Conservation (phyloP, 139 green algal species). For the Haematococcus lacustris region DNA sequence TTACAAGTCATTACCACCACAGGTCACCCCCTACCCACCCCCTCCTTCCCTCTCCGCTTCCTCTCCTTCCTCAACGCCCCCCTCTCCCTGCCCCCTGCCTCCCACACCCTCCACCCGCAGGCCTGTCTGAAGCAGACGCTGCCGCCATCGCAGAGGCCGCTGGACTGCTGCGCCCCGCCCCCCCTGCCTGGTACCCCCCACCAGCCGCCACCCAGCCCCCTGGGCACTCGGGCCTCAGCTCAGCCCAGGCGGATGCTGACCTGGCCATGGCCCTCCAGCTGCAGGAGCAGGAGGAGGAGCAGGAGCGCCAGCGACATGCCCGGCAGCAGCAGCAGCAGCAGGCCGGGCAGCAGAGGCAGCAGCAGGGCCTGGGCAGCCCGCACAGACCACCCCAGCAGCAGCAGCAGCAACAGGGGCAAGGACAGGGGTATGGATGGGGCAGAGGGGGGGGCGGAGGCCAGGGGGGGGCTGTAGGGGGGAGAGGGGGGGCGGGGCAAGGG, state of each 20-base stretch:
- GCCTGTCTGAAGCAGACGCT: neutral
- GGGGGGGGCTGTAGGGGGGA: too few species aligned
- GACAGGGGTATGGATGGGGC: too few species aligned
- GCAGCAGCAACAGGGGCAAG: neutral
- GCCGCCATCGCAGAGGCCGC: neutral
- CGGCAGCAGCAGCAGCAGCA: neutral
- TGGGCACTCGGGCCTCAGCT: neutral
- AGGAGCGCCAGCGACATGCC: neutral
- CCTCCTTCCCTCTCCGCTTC: too few species aligned
- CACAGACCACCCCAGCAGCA: neutral
- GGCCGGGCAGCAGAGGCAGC: neutral
- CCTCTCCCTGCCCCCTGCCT: too few species aligned
- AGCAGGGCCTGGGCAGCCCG: too few species aligned
- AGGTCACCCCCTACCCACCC: too few species aligned
- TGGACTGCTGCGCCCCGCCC: neutral
- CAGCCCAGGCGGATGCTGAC: neutral
- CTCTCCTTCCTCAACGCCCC: too few species aligned
- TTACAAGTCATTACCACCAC: too few species aligned
- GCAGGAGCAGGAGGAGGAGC: constrained; percentile 1
- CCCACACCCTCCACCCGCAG: too few species aligned
- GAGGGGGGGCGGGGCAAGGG: neutral
- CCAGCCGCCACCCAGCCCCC: neutral
- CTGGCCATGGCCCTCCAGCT: neutral
- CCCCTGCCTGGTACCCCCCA: neutral
- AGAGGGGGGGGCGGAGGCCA: too few species aligned